Evolutionary conservation across 257 asterid species (phyloP).

Genomic region (Solanum bulbocastanum): DNA sequence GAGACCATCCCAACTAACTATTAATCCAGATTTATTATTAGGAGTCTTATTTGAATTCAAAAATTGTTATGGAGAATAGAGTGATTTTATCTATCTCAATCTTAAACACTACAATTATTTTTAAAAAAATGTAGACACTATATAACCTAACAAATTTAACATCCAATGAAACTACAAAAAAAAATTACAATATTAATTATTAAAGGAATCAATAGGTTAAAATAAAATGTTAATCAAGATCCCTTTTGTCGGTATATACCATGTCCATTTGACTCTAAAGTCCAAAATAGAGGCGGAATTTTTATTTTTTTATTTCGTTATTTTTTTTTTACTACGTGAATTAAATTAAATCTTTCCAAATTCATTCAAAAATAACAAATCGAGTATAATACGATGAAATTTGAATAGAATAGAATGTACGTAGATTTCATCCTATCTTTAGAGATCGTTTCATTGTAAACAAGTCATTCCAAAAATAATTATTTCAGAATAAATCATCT

Average conservation of each 20-base stretch:
- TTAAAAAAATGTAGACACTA: background rate
- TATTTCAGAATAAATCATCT: too few relatives aligned
- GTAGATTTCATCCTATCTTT: too few relatives aligned
- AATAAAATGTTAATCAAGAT: background rate
- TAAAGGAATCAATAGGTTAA: background rate
- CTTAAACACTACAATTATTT: background rate
- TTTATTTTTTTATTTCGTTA: background rate
- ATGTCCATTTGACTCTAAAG: background rate
- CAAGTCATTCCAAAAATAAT: too few relatives aligned
- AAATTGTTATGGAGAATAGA: background rate
- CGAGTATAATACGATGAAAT: background rate
- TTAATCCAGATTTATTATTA: too few relatives aligned
- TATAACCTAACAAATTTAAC: background rate
- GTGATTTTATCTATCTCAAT: background rate
- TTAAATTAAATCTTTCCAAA: background rate
- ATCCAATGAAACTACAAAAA: background rate
- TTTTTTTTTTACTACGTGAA: background rate
- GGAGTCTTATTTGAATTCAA: too few relatives aligned
- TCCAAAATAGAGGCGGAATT: background rate
- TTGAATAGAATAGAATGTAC: too few relatives aligned
- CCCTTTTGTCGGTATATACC: background rate
- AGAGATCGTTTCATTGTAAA: too few relatives aligned
- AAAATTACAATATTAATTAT: background rate
- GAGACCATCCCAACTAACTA: background rate
- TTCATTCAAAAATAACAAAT: background rate